A percentile compares a stretch with the other conserved stretches of the same genome.
These are phyloP conservation scores for Aspergillus heteromorphus DNA, from an alignment of 495 filamentous ascomycete genomes.

Conservation along the genomic window DNA sequence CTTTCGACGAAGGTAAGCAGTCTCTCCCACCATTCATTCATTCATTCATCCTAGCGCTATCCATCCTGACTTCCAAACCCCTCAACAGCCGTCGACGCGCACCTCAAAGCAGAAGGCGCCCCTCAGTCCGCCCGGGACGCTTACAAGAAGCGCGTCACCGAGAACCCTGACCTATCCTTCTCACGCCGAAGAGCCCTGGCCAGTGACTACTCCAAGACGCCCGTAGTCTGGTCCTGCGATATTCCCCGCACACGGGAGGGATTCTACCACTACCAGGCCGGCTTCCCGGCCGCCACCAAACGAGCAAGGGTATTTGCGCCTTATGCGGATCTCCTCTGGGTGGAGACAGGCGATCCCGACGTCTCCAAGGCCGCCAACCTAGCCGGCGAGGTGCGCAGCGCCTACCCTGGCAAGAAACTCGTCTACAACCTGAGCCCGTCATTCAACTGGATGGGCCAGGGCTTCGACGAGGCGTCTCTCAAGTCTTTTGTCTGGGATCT, in stretches of 20 bases:
- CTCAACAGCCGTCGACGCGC: constrained; percentile 58
- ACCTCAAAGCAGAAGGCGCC: constrained; percentile 61
- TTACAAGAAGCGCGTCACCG: constrained; percentile 56
- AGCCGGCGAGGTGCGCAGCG: constrained; percentile 62
- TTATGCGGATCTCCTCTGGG: constrained; percentile 93
- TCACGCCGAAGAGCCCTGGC: constrained; percentile 69
- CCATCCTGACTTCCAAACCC: constrained; percentile 13
- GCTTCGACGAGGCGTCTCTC: constrained; percentile 72
- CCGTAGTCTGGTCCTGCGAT: constrained; percentile 83
- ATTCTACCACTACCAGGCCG: constrained; percentile 91
- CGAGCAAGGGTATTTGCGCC: constrained; percentile 86
- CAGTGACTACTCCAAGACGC: constrained; percentile 53
- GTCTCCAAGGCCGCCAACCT: constrained; percentile 71
- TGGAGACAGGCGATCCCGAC: constrained; percentile 86
- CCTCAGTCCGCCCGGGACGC: constrained; percentile 53
- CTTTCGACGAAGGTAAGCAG: constrained; percentile 74
- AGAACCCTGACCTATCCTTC: constrained; percentile 67
- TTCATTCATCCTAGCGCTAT: too few species aligned
- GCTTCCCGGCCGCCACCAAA: constrained; percentile 85
- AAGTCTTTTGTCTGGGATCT: constrained; percentile 95
- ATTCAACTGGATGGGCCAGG: constrained; percentile 98
- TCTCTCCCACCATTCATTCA: not conserved
- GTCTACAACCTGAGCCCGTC: constrained; percentile 95
- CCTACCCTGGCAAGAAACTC: constrained; percentile 71
- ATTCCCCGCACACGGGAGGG: constrained; percentile 91